phyloP scores from a whole-genome alignment of 352 stramenopile genomes.

The Lagenidium sp. region DNA sequence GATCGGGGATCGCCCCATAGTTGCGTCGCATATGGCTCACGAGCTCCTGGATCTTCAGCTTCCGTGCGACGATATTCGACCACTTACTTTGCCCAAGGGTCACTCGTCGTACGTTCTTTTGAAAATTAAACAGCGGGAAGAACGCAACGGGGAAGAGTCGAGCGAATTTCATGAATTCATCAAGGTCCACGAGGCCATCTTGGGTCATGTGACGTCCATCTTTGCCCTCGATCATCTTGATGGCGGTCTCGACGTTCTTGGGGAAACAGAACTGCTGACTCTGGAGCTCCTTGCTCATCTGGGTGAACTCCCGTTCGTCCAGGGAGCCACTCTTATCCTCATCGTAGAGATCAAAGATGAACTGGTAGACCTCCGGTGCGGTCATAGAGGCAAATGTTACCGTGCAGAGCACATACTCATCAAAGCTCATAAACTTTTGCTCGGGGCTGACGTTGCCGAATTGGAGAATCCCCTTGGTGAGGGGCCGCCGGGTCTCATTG shows the following conservation, averaged over 20 bases:
- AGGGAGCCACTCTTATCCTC: slow-evolving; percentile 39
- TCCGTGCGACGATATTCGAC: slow-evolving; percentile 25
- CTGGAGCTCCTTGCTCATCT: slow-evolving; percentile 57
- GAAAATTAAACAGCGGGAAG: slow-evolving; percentile 14
- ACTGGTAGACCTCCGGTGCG: slow-evolving; percentile 61
- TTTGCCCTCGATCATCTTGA: slow-evolving; percentile 37
- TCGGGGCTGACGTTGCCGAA: slow-evolving; percentile 24
- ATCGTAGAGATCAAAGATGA: slow-evolving; percentile 66
- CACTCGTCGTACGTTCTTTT: slow-evolving; percentile 12
- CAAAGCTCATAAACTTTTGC: slow-evolving; percentile 58
- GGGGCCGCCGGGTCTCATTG: slow-evolving; percentile 34
- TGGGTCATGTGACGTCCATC: slow-evolving; percentile 5
- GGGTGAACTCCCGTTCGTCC: slow-evolving; percentile 49
- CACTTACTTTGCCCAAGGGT: slow-evolving; percentile 12
- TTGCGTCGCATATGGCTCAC: slow-evolving; percentile 56
- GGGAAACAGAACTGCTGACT: slow-evolving; percentile 57
- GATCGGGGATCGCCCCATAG: slow-evolving; percentile 27
- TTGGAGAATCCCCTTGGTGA: slow-evolving; percentile 46
- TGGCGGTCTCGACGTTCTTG: slow-evolving; percentile 47
- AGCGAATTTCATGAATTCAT: slow-evolving; percentile 17
- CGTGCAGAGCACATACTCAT: slow-evolving; percentile 56
- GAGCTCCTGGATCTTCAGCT: slow-evolving; percentile 42
- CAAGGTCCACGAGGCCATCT: slow-evolving; percentile 15
- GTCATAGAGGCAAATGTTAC: slow-evolving; percentile 50
- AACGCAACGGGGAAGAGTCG: slow-evolving; percentile 15